phyloP scores from a whole-genome alignment of 2,329 filamentous ascomycete genomes.

The Verticillium zaregamsianum region DNA sequence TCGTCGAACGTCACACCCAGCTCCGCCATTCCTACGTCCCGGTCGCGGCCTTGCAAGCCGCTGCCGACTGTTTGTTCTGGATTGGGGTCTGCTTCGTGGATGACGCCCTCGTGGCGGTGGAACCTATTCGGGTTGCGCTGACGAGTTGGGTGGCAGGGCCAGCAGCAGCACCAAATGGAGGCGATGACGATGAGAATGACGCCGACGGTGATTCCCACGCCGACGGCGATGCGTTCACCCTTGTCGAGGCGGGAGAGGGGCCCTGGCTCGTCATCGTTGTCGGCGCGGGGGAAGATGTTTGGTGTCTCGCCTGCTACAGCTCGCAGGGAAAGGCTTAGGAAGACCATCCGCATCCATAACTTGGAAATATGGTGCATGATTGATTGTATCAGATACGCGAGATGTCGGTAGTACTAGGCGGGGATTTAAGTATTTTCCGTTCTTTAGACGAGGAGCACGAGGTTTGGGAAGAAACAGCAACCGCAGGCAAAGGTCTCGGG shows the following conservation, averaged over 20 bases:
- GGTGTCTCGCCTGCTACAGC: neutral
- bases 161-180: neutral
- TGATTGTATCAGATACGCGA: neutral
- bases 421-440: neutral
- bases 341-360: too few relatives aligned
- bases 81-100: neutral
- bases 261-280: neutral
- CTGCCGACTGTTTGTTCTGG: neutral
- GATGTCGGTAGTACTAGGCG: neutral
- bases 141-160: neutral
- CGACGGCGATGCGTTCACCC: neutral
- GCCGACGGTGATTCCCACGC: neutral
- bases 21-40: neutral
- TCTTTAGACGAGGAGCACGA: too few relatives aligned
- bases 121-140: neutral
- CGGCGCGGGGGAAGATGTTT: neutral
- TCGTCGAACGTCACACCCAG: neutral
- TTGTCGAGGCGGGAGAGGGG: neutral
- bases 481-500: too few relatives aligned
- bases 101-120: neutral
- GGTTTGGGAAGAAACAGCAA: too few relatives aligned
- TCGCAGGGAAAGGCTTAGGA: too few relatives aligned
- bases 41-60: neutral
- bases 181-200: neutral
- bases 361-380: too few relatives aligned